phyloP scores from a whole-genome alignment of 352 stramenopile genomes.

The Globisporangium irregulare region DNA sequence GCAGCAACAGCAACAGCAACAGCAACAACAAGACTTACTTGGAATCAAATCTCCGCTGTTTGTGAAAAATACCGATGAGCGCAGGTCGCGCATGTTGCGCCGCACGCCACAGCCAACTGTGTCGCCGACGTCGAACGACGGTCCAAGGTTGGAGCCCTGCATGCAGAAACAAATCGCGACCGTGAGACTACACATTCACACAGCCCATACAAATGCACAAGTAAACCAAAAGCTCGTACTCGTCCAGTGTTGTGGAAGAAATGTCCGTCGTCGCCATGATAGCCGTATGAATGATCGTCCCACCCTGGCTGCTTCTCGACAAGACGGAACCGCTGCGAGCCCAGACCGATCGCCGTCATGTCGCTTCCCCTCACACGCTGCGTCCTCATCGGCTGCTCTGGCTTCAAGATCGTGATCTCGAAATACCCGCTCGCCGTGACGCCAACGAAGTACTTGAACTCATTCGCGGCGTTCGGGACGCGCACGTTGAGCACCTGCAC shows the following conservation, averaged over 20 bases:
- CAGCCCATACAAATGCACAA: constrained; percentile 24
- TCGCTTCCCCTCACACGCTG: constrained; percentile 20
- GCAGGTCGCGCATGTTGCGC: constrained; percentile 30
- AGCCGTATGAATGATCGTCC: constrained; percentile 61
- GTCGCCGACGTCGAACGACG: constrained; percentile 58
- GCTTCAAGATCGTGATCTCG: constrained; percentile 54
- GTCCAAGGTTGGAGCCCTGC: constrained; percentile 56
- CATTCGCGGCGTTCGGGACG: constrained; percentile 11
- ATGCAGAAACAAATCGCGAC: constrained; percentile 19
- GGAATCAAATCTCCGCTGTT: constrained; percentile 61
- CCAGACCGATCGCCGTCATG: constrained; percentile 70
- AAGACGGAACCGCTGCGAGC: constrained; percentile 46
- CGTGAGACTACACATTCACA: constrained; percentile 19
- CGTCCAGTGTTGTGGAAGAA: constrained; percentile 54
- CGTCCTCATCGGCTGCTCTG: constrained; percentile 13
- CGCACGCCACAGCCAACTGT: constrained; percentile 72
- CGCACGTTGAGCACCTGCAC: constrained; percentile 48
- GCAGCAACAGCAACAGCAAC: not conserved
- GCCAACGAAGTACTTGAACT: constrained; percentile 41
- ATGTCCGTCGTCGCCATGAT: constrained; percentile 75
- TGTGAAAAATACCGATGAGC: constrained; percentile 68
- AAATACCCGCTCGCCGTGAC: constrained; percentile 68
- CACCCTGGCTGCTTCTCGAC: constrained; percentile 71
- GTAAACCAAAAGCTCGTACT: constrained; percentile 30
- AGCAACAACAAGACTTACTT: constrained; percentile 18